Base-by-base conservation (phyloP, 176 grass and related monocot species). In the Rhynchospora tenuis region DNA sequence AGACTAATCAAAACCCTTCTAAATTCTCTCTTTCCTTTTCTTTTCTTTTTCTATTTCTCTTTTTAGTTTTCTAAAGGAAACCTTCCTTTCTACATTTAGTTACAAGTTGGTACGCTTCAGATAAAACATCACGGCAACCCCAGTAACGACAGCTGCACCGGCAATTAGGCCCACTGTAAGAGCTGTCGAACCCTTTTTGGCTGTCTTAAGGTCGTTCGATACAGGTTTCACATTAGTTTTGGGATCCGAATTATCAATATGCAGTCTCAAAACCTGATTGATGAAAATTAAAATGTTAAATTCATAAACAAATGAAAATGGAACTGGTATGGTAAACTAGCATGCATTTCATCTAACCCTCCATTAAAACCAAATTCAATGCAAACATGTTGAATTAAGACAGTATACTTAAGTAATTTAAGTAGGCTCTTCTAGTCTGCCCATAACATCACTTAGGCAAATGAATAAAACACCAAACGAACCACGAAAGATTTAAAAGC, bases 251-350 rank as follows among this genome's bases (percentile, higher is more conserved):
- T 86, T 64, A 5, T 95, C 93, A 4, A 93, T 83, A 24, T 99
- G 93, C 79, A 99, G 88, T 91, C 92, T 90, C 85, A 99, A 72
- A 86, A 92, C 83, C 96, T 99, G 86, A 83, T 29, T 55, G 54
- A 73, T 83, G 79, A 46, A 63, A 38, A 83, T 63, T 38, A 43
- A 61, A 83, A 22, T 38, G 42, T 42, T 68, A 12, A 5, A 68
- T 17, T 46, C 55, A 29, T 59, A 69, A 65, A 78, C 29, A 33
- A 15, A 9, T 69, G 47, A 78, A 24, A 73, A 46, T 77, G 42
- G 24, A 48, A 68, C 3, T 33, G 27, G 17, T 65, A 55, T 43
- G 54, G 61, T 29, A 9, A 76, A 16, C 20, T 85, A n/a, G 3
- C 19, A 64, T 24, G 29, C 44, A 15, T 81, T 52, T 56, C 51